Percentiles rank a stretch among this genome's conserved stretches.
Conservation (phyloP, 768 basidiomycete species). For the Ramaria sp. region DNA sequence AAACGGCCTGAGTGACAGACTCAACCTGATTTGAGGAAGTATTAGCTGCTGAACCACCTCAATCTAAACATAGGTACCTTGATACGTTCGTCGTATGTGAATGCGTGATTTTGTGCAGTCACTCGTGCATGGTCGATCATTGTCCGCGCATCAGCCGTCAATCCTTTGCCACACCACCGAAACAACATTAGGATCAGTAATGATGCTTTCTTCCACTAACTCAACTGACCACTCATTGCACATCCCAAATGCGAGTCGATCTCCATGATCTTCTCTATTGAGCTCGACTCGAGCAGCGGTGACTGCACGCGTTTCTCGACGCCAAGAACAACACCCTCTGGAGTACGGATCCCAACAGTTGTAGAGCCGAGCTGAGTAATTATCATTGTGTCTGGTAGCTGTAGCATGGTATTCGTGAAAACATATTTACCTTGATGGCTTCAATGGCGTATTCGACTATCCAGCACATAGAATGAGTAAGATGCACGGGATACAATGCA, state of each 20-base stretch:
- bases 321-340: constrained; percentile 83
- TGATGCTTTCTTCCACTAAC: neutral
- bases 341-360: constrained; percentile 89
- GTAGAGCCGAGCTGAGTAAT: constrained; percentile 82
- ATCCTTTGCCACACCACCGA: constrained; percentile 19
- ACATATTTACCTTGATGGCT: constrained; percentile 74
- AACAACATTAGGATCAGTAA: neutral
- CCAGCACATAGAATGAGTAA: neutral
- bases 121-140: constrained; percentile 99
- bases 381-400: neutral
- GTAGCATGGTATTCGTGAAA: neutral
- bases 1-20: constrained; percentile 95
- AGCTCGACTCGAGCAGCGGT: constrained; percentile 85
- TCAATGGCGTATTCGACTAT: constrained; percentile 99
- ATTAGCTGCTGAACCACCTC: neutral
- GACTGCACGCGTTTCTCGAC: constrained; percentile 99
- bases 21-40: constrained; percentile 29
- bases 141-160: constrained; percentile 96
- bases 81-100: constrained; percentile 95
- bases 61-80: constrained; percentile 41
- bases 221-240: constrained; percentile 72
- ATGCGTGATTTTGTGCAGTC: constrained; percentile 88
- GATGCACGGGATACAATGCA: neutral
- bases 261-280: constrained; percentile 99
- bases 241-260: constrained; percentile 94